These are phyloP conservation scores for Plasmodium knowlesi DNA, from an alignment of 169 alveolate genomes.

Conservation along the genomic window DNA sequence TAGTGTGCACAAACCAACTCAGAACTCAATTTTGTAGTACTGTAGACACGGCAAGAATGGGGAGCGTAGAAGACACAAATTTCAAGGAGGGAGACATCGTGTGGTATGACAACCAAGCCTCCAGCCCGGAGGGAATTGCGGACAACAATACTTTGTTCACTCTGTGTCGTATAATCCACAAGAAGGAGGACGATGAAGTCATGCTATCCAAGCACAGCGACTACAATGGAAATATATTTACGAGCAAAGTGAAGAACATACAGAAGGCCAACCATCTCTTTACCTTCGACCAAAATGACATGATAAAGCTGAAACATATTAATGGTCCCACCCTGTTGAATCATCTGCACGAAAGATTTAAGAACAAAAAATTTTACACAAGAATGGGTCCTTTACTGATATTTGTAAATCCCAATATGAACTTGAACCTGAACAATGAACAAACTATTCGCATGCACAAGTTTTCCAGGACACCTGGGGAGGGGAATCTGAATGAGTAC, in stretches of 20 bases:
- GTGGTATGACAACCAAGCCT: slow-evolving; percentile 34
- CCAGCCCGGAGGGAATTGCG: background rate
- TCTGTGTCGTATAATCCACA: slow-evolving; percentile 33
- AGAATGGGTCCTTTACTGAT: slow-evolving; percentile 68
- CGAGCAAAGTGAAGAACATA: background rate
- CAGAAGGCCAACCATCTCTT: slow-evolving; percentile 35
- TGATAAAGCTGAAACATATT: slow-evolving; percentile 35
- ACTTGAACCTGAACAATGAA: background rate
- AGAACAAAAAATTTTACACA: slow-evolving; percentile 37
- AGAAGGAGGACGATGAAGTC: slow-evolving; percentile 25
- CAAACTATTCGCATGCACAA: slow-evolving; percentile 28
- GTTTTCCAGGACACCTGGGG: background rate
- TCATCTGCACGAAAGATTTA: slow-evolving; percentile 42
- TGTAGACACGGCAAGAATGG: background rate
- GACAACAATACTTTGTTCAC: slow-evolving; percentile 6
- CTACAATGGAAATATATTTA: slow-evolving; percentile 14
- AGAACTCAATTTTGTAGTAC: background rate
- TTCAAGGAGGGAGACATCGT: slow-evolving; percentile 65
- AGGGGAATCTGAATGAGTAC: slow-evolving; percentile 22
- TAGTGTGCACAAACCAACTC: background rate
- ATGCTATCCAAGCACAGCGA: slow-evolving; percentile 15
- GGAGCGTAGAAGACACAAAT: background rate
- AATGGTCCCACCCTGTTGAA: slow-evolving; percentile 34
- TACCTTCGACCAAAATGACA: slow-evolving; percentile 50
- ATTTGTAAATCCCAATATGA: slow-evolving; percentile 30